Conservation (phyloP, 768 basidiomycete genomes). For the Lyophyllum semitale region DNA sequence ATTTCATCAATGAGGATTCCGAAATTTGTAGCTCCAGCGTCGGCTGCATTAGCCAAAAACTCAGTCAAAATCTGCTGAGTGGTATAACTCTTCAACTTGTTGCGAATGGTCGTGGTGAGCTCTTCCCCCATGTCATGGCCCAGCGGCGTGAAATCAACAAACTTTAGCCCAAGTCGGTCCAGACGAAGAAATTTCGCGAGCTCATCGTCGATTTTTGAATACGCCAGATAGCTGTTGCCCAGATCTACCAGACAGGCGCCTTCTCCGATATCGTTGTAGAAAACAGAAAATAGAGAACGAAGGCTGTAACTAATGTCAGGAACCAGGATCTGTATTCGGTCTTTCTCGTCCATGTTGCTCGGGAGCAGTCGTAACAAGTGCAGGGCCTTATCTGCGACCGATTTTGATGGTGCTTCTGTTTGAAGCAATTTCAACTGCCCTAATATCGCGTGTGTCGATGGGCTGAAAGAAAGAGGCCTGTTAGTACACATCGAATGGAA, state of each 20-base stretch:
- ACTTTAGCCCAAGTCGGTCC: constrained; percentile 34
- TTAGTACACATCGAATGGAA: not conserved
- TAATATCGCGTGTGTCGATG: constrained; percentile 27
- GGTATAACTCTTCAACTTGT: constrained; percentile 42
- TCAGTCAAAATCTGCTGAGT: constrained; percentile 46
- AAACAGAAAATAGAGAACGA: constrained; percentile 27
- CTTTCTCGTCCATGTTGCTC: constrained; percentile 9
- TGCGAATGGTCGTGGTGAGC: constrained; percentile 41
- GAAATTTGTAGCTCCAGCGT: constrained; percentile 49
- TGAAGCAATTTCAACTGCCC: not conserved
- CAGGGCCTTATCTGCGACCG: constrained; percentile 24
- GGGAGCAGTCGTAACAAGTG: constrained; percentile 31
- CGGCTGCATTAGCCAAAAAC: constrained; percentile 55
- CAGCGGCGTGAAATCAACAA: constrained; percentile 25
- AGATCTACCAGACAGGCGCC: constrained; percentile 23
- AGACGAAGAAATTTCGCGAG: constrained; percentile 33
- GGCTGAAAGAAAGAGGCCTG: constrained; percentile 22
- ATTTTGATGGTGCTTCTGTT: not conserved
- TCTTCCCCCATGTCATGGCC: constrained; percentile 44
- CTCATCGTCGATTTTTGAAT: constrained; percentile 30
- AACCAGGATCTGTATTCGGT: constrained; percentile 27
- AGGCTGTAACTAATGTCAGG: constrained; percentile 31
- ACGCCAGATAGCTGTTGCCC: constrained; percentile 25
- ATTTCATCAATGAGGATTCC: constrained; percentile 39
- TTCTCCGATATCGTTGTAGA: constrained; percentile 45